Percentiles rank a stretch among this genome's conserved stretches.
These are phyloP conservation scores for Zymoseptoria tritici DNA, from an alignment of 2,329 filamentous ascomycete species.

Conservation along the genomic window DNA sequence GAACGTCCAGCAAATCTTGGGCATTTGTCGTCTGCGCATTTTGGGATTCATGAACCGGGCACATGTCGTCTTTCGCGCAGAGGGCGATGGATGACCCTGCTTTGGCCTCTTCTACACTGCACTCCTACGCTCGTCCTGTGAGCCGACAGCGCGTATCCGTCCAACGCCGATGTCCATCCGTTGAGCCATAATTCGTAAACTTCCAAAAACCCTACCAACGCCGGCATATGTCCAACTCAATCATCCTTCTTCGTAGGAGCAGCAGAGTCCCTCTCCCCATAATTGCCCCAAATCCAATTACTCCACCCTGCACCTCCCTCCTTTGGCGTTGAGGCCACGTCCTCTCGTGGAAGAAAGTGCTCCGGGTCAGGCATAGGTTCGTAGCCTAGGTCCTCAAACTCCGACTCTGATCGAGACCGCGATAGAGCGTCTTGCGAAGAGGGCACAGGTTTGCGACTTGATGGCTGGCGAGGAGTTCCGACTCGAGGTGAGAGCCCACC, in stretches of 20 bases:
- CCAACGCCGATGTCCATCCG: no score
- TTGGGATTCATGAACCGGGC: no score
- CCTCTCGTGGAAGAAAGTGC: conserved; percentile 16
- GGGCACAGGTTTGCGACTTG: conserved; percentile 25
- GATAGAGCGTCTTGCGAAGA: conserved; percentile 42
- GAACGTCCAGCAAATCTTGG: no score
- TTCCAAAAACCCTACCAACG: neutral
- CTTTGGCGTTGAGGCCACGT: conserved; percentile 3
- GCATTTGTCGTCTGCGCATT: no score
- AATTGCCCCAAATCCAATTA: conserved; percentile 33
- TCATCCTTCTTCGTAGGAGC: conserved; percentile 26
- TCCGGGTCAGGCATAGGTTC: conserved; percentile 32
- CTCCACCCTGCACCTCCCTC: conserved; percentile 24
- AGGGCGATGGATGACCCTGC: no score
- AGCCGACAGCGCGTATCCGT: no score
- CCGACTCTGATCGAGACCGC: conserved; percentile 77
- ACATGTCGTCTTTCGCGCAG: no score
- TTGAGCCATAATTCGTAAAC: neutral
- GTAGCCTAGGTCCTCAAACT: conserved; percentile 58
- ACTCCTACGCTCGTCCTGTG: no score
- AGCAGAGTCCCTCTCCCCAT: conserved; percentile 31
- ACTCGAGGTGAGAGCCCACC: conserved; percentile 17
- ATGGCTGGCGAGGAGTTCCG: conserved; percentile 16
- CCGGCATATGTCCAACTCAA: conserved; percentile 18
- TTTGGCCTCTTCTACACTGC: no score